phyloP scores from a whole-genome alignment of 768 basidiomycete genomes.

The Agrocybe praecox region DNA sequence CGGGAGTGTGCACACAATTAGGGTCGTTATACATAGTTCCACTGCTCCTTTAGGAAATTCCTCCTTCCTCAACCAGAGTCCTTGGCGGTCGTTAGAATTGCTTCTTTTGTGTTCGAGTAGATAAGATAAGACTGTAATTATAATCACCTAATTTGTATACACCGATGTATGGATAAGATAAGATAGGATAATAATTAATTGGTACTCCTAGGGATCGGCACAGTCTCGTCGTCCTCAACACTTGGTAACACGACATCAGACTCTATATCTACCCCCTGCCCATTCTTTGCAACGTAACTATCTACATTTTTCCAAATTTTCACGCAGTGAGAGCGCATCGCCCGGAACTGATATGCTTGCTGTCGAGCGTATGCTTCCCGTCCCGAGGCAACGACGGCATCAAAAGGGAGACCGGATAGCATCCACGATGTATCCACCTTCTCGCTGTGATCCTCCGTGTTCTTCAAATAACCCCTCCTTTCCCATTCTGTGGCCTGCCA shows the following conservation, averaged over 20 bases:
- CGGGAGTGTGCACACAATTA: no score
- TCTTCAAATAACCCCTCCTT: no score
- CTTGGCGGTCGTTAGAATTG: no score
- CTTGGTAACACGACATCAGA: background rate
- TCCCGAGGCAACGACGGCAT: background rate
- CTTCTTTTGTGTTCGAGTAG: no score
- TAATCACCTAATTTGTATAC: no score
- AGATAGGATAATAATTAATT: no score
- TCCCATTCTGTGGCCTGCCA: background rate
- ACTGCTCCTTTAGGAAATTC: no score
- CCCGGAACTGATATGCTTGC: background rate
- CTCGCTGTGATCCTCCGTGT: no score
- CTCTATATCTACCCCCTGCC: background rate
- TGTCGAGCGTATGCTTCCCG: background rate
- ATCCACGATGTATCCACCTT: background rate
- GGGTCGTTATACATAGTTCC: no score
- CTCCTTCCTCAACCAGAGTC: no score
- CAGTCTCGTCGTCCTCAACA: background rate
- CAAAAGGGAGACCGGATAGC: background rate
- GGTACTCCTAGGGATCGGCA: background rate
- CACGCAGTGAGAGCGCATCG: background rate
- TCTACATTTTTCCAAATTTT: background rate
- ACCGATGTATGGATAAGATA: no score
- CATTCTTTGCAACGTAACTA: background rate
- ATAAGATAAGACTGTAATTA: no score